Evolutionary conservation across 1,284 basidiomycete genomes (phyloP), one percentile per base, ranked within the genome.

Genomic region (Psilocybe mexicana): DNA sequence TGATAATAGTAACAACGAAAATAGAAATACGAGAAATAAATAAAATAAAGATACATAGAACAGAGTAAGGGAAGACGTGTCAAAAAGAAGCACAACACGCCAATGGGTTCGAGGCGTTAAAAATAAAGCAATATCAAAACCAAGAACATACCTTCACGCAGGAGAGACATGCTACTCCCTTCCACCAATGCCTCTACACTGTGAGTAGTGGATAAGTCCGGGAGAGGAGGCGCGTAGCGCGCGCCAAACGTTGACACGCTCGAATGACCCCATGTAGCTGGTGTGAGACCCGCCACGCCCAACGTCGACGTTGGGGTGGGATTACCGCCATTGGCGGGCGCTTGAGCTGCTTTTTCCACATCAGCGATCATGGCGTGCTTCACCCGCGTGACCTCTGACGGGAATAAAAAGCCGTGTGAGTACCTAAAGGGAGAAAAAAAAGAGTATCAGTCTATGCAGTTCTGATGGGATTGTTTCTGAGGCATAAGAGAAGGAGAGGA

Each of bases 401-500:
- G 96, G 76, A 96, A 99, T n/a, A 98, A 75, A 78, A 94, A 99
- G 0, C 96, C 96, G 74, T 98, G 96, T 3, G 94, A 88, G 71
- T 98, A 98, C 59, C 87, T 93, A 28, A 35, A 48, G 14, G 44
- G 35, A 53, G n/a, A 49, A 33, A 48, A 28, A 52, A 55, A 55
- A 30, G 44, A 46, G 44, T 52, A 36, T 49, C 63, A 28, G 70
- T 58, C 54, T 6, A 33, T 4, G 30, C 30, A 33, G 30, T 33
- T 33, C 30, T 33, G 30, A 33, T 40, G 49, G 28, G 62, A 50
- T 28, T 45, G 51, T 45, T 36, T 61, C 14, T 54, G 24, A 49
- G 18, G 46, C 35, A 48, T n/a, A 48, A 47, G 44, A 36, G 23
- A 28, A 58, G 43, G 48, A 25, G 28, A 33, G 42, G 43, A 26